A percentile compares a stretch with the other conserved stretches of the same genome.
These are phyloP conservation scores for Diaporthe sp. DNA, from an alignment of 2,329 filamentous ascomycete species.

Conservation along the genomic window DNA sequence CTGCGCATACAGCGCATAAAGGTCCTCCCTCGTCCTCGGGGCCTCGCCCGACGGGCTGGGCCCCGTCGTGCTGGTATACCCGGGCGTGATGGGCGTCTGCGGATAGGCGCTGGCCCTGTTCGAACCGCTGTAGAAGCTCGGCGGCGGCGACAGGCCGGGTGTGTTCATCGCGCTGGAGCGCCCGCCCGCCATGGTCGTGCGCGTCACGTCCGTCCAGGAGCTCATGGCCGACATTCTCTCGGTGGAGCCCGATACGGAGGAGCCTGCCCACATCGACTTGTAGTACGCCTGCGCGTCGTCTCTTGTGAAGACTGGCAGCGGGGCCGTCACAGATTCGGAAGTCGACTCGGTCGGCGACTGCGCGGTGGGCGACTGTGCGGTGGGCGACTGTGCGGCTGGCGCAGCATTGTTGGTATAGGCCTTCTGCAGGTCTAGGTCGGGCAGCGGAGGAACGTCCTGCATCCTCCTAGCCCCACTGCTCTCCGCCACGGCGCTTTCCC, in stretches of 20 bases:
- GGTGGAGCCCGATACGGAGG: background rate
- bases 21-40: background rate
- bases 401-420: slow-evolving; percentile 22
- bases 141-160: slow-evolving; percentile 15
- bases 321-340: background rate
- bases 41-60: background rate
- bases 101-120: slow-evolving; percentile 3
- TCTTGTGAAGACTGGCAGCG: slow-evolving; percentile 6
- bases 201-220: slow-evolving; percentile 34
- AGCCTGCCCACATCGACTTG: slow-evolving; percentile 31
- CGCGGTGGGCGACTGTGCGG: background rate
- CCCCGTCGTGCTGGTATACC: background rate
- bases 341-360: slow-evolving; percentile 12
- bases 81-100: slow-evolving; percentile 7
- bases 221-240: slow-evolving; percentile 31
- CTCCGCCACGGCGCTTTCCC: background rate
- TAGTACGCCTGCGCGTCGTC: slow-evolving; percentile 32
- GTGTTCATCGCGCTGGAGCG: slow-evolving; percentile 20
- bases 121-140: slow-evolving; percentile 2
- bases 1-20: slow-evolving; percentile 8
- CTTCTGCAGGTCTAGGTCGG: slow-evolving; percentile 1
- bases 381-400: background rate
- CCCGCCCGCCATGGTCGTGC: slow-evolving; percentile 31
- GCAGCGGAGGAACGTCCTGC: slow-evolving; percentile 33
- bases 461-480: background rate